A percentile compares a stretch with the other conserved stretches of the same genome.
Conservation (phyloP, 2,329 filamentous ascomycete species). For the Pezicula carpinea region DNA sequence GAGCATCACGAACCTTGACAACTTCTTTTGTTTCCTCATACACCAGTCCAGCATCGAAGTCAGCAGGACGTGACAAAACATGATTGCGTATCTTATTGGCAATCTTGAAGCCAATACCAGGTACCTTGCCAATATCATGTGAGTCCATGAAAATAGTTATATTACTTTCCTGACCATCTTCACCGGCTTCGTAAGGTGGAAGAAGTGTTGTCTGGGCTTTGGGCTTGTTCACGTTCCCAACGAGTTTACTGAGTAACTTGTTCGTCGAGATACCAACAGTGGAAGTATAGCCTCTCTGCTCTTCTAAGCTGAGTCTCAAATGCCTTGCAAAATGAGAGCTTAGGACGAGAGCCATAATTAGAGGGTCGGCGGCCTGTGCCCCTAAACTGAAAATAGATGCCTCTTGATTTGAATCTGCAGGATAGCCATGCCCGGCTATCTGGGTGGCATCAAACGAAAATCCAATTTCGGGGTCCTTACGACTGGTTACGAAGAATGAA, state of each 20-base stretch:
- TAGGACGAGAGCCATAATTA: conserved; percentile 56
- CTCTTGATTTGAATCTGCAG: conserved; percentile 6
- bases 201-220: conserved; percentile 81
- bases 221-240: conserved; percentile 80
- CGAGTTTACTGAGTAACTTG: conserved; percentile 82
- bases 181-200: conserved; percentile 45
- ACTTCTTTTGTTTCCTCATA: conserved; percentile 47
- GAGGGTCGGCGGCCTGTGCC: conserved; percentile 7
- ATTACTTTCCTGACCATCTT: conserved; percentile 36
- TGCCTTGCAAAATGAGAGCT: conserved; percentile 78
- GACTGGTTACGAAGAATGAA: conserved; percentile 78
- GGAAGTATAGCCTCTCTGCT: conserved; percentile 76
- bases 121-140: conserved; percentile 74
- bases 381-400: conserved; percentile 3
- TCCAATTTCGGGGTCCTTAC: conserved; percentile 69
- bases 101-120: conserved; percentile 81
- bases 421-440: conserved; percentile 52
- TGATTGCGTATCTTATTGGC: conserved; percentile 62
- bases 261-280: conserved; percentile 85
- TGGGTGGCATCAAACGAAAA: conserved; percentile 72
- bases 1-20: conserved; percentile 62
- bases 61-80: conserved; percentile 41
- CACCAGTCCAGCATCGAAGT: conserved; percentile 38
- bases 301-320: conserved; percentile 67
- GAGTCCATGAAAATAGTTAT: conserved; percentile 67